Percentiles rank a stretch among this genome's conserved stretches.
These are phyloP conservation scores for Malania oleifera DNA, from an alignment of 164 flowering plant genomes.

Conservation along the genomic window DNA sequence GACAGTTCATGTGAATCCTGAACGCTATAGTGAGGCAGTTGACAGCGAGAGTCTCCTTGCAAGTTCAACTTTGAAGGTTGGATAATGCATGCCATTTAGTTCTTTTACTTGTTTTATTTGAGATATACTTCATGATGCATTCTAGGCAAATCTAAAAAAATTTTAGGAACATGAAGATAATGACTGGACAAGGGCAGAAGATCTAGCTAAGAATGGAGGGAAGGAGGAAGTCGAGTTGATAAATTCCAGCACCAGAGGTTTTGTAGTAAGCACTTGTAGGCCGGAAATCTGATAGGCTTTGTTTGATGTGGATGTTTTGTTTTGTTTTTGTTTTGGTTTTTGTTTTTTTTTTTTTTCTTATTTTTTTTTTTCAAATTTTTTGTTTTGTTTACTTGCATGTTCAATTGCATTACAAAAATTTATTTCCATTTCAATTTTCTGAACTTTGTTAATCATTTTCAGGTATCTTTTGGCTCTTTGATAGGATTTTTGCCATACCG, in stretches of 20 bases:
- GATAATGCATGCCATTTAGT: background rate
- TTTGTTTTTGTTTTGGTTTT: too few relatives aligned
- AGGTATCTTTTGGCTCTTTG: conserved; percentile 87
- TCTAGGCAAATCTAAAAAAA: conserved; percentile 9
- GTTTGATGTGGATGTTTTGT: too few relatives aligned
- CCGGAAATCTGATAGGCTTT: background rate
- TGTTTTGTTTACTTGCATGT: background rate
- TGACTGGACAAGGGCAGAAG: conserved; percentile 72
- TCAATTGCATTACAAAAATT: background rate
- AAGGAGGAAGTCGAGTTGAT: conserved; percentile 74
- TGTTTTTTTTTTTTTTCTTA: too few relatives aligned
- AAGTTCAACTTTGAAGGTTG: conserved; percentile 42
- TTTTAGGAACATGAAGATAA: conserved; percentile 49
- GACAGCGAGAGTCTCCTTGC: conserved; percentile 32
- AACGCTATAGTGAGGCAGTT: conserved; percentile 14
- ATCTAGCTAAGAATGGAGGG: conserved; percentile 38
- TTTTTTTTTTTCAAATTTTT: too few relatives aligned
- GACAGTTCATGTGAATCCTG: conserved; percentile 14
- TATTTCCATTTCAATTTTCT: conserved; percentile 9
- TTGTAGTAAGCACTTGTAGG: conserved; percentile 53
- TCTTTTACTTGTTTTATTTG: background rate
- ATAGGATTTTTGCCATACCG: conserved; percentile 88
- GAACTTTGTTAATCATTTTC: conserved; percentile 16
- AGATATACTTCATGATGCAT: conserved; percentile 5
- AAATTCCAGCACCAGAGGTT: conserved; percentile 79